Percentiles rank a stretch among this genome's conserved stretches.
Conservation (phyloP, 202 grass and related monocot species). For the Eragrostis tef region DNA sequence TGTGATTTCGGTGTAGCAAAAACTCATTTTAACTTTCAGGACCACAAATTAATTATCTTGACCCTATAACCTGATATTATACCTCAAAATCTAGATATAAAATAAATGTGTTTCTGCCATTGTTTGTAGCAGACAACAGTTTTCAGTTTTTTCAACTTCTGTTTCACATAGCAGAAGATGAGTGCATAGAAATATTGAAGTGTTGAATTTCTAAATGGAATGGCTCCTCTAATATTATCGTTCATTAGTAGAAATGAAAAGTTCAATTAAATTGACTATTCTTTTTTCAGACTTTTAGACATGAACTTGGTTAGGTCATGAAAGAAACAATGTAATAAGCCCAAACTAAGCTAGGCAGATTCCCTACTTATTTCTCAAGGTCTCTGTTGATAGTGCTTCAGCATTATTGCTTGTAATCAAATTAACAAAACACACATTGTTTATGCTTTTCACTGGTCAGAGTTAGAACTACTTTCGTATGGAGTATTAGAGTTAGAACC, state of each 20-base stretch:
- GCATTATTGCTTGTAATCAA: conserved; percentile 1
- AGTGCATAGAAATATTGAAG: background rate
- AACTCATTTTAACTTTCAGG: background rate
- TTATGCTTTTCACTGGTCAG: background rate
- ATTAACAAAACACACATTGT: background rate
- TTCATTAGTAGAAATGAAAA: background rate
- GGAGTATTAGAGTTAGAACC: background rate
- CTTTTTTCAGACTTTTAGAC: background rate
- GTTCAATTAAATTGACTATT: background rate
- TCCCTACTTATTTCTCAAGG: background rate
- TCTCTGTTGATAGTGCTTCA: background rate
- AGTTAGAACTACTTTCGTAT: background rate
- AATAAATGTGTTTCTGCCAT: background rate
- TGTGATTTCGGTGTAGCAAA: background rate
- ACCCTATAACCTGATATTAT: conserved; percentile 1
- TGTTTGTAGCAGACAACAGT: background rate
- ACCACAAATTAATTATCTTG: conserved; percentile 7
- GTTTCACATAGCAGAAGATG: background rate
- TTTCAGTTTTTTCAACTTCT: background rate
- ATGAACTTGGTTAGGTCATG: background rate
- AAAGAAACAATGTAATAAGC: background rate
- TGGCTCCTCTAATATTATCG: background rate
- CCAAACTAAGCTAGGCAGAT: background rate
- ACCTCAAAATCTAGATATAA: background rate
- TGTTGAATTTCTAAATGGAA: background rate